These are phyloP conservation scores for Exophiala xenobiotica DNA, from an alignment of 2,329 filamentous ascomycete genomes.

Conservation along the genomic window DNA sequence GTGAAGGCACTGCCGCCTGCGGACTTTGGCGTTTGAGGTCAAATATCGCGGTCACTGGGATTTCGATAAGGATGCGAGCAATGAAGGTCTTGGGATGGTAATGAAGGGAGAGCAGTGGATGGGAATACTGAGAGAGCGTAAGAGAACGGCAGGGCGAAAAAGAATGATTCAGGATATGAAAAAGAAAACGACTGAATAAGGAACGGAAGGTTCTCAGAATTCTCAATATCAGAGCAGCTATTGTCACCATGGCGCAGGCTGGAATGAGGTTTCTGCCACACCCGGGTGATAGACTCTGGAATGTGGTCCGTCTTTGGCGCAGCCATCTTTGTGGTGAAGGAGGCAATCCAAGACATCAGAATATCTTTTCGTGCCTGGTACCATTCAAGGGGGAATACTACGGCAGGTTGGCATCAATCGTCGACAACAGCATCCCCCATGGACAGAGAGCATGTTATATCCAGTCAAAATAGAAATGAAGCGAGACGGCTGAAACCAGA, in stretches of 20 bases:
- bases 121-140: background rate
- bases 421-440: background rate
- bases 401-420: background rate
- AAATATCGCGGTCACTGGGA: background rate
- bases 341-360: background rate
- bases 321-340: background rate
- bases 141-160: background rate
- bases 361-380: no score
- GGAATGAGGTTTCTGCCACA: background rate
- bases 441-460: background rate
- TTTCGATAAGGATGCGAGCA: background rate
- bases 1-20: background rate
- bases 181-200: background rate
- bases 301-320: no score
- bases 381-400: background rate
- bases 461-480: slow-evolving; percentile 5
- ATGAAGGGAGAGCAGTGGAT: background rate
- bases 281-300: background rate
- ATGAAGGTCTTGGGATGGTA: background rate
- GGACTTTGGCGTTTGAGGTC: background rate
- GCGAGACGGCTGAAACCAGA: slow-evolving; percentile 3
- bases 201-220: background rate
- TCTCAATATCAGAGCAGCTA: background rate
- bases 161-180: background rate
- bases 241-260: background rate